Evolutionary conservation across 352 stramenopile genomes (phyloP), one percentile per base, ranked within the genome.

Genomic region (Globisporangium canariense): DNA sequence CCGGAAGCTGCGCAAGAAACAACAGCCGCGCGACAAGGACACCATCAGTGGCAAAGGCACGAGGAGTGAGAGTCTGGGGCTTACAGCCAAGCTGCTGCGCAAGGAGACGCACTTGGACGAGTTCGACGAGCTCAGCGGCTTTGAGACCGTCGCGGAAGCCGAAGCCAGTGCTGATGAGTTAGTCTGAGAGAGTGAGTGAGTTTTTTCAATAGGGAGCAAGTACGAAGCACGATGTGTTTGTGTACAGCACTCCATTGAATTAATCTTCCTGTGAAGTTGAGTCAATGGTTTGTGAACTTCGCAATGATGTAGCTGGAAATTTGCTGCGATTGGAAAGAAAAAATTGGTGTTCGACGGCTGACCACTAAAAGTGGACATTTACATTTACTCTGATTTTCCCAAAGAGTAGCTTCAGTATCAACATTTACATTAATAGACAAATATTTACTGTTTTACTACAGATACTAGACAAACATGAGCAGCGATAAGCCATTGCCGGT

Each of bases 11-110:
- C 43, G 32, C 18, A 41, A 14, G 40, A 58, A 58, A 28, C 46
- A 56, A 16, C 25, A 38, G 4, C 22, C 28, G 40, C 56, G 38
- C 16, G 41, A 60, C 20, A 41, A 41, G 36, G 36, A 41, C 36
- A 13, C 32, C 32, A 36, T 8, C 32, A 14, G 36, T 41, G 36
- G 36, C 36, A 41, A 41, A 41, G 36, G 11, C 38, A 54, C 30
- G 20, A 64, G 57, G 41, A 20, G 36, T 13, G 64, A 69, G 34
- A 67, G 67, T 18, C 58, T 69, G 3, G 40, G 40, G 22, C 56
- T 69, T 13, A 69, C 64, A 11, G 51, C 36, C 38, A 66, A 66
- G 49, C 51, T 66, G 22, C 51, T 66, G 25, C 60, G 60, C 53
- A 32, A 51, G 13, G 60, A 66, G 34, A 52, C 52, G 20, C 22